Base-by-base conservation (phyloP, 2,329 filamentous ascomycete species). In the Colletotrichum limetticola region DNA sequence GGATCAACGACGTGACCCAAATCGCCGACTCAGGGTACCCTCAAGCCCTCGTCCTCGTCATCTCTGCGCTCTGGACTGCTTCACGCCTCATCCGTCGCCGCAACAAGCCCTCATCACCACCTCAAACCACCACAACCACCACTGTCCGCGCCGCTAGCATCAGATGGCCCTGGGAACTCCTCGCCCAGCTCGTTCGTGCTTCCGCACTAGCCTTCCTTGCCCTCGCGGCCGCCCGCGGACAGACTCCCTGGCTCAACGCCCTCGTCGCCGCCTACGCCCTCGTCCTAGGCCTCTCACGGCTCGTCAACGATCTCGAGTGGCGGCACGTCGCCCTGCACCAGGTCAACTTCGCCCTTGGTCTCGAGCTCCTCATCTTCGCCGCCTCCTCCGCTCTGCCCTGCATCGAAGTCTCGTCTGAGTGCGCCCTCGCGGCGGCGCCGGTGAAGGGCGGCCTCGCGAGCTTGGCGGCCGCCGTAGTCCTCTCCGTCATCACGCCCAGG, bases 321-420 rank as follows among this genome's bases (percentile, higher is more conserved):
- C 84, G 85, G 24, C 85, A 84, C 76, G 78, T 83, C 62, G 82
- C 83, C 16, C 79, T 89, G 57, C 85, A 87, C 70, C 86, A 89
- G 76, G 80, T 86, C 78, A 89, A 88, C 78, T 82, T 85, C 71
- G 80, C 85, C 53, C 79, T 85, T 59, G 77, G 78, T n/a, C 76
- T 79, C 55, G 77, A 82, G 66, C 75, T 87, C 28, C 61, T 83
- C 37, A 74, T 86, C 28, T 76, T 86, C 8, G 67, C 78, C 19
- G 74, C 79, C 26, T 83, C 80, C 42, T 81, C 84, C 61, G 80
- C 84, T 46, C 79, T 88, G 8, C 85, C 86, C 0, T 87, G 85
- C 75, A 81, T 85, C 28, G 82, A 86, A 68, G 78, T 79, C 19
- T 78, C 77, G 22, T 78, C 78, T 37, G 73, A 75, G 12, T 84